phyloP scores from a whole-genome alignment of 129 eudicot species.

The Helichrysum umbraculigerum region DNA sequence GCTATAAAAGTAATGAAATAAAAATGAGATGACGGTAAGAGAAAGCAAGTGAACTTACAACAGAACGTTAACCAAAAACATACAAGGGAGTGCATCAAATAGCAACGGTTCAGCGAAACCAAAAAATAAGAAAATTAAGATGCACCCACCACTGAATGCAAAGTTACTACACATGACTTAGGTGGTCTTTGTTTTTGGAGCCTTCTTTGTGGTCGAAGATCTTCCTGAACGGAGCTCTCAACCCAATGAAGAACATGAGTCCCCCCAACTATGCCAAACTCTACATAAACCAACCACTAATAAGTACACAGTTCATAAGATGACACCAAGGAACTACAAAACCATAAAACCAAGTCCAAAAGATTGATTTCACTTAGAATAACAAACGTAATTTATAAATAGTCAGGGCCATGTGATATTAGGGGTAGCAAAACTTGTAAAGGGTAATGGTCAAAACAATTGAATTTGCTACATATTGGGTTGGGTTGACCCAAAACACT shows the following conservation, averaged over 20 bases:
- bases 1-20: no score
- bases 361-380: no score
- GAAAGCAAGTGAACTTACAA: no score
- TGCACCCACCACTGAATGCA: slow-evolving; percentile 23
- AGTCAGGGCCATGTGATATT: no score
- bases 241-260: slow-evolving; percentile 39
- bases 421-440: no score
- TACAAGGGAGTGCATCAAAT: slow-evolving; percentile 37
- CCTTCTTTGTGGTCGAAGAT: slow-evolving; percentile 35
- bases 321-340: background rate
- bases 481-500: background rate
- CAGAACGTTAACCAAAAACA: slow-evolving; percentile 24
- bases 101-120: slow-evolving; percentile 18
- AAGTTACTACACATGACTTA: slow-evolving; percentile 34
- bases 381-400: background rate
- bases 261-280: slow-evolving; percentile 45
- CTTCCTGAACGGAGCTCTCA: slow-evolving; percentile 38
- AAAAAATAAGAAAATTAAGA: slow-evolving; percentile 25
- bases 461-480: background rate
- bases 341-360: no score
- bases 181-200: slow-evolving; percentile 35
- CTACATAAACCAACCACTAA: slow-evolving; percentile 17
- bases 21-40: no score
- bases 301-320: background rate
- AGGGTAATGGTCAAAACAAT: background rate